A percentile compares a stretch with the other conserved stretches of the same genome.
These are phyloP conservation scores for Chalciporus piperatus DNA, from an alignment of 768 basidiomycete species.

Conservation along the genomic window DNA sequence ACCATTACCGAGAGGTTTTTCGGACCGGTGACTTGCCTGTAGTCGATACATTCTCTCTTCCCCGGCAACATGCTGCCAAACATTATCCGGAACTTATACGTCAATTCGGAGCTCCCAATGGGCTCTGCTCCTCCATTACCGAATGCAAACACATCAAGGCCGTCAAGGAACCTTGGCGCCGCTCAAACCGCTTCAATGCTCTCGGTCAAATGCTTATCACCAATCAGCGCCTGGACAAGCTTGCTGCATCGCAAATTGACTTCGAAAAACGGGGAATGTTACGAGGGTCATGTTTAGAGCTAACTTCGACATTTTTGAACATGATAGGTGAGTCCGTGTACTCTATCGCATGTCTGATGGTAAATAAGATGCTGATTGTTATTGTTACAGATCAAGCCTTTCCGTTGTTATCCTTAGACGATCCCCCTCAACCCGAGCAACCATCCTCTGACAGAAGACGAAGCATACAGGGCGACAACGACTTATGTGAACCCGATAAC, in stretches of 20 bases:
- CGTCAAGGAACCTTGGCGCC: slow-evolving; percentile 33
- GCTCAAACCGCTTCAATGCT: slow-evolving; percentile 21
- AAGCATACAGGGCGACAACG: too few relatives aligned
- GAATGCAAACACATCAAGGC: slow-evolving; percentile 36
- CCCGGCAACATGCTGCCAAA: slow-evolving; percentile 30
- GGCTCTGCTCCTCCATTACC: too few relatives aligned
- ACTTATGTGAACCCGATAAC: too few relatives aligned
- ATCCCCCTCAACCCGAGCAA: too few relatives aligned
- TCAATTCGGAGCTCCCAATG: slow-evolving; percentile 27
- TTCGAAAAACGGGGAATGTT: slow-evolving; percentile 24
- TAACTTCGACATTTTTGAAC: too few relatives aligned
- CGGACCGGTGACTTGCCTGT: slow-evolving; percentile 4
- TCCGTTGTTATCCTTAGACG: too few relatives aligned
- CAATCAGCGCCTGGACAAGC: slow-evolving; percentile 29
- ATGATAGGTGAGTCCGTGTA: too few relatives aligned
- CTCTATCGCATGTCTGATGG: too few relatives aligned
- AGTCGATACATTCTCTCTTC: slow-evolving; percentile 22
- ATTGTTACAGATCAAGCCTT: too few relatives aligned
- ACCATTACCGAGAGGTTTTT: slow-evolving; percentile 21
- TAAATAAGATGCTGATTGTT: too few relatives aligned
- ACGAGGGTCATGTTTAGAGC: background rate
- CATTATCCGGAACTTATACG: slow-evolving; percentile 26
- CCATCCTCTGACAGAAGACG: too few relatives aligned
- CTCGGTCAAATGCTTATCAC: slow-evolving; percentile 7
- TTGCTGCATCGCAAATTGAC: slow-evolving; percentile 17